Base-by-base conservation (phyloP, 2,329 filamentous ascomycete genomes). In the Herpotrichia juniperi region DNA sequence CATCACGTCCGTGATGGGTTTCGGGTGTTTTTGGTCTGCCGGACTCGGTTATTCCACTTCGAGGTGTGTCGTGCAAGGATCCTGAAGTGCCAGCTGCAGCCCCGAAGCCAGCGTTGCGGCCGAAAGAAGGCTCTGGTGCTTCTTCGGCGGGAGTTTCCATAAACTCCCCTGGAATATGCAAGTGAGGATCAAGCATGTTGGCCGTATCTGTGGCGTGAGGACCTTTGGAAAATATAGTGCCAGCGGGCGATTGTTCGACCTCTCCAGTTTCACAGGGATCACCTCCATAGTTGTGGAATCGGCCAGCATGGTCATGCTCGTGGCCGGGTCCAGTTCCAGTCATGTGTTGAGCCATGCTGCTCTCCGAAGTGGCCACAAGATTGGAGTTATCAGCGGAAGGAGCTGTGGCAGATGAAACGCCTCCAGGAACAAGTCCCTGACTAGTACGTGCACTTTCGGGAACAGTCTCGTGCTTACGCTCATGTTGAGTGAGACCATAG, bases 131-230 rank as follows among this genome's bases (percentile, higher is more conserved):
- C n/a, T 60, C 57, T 42, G 58, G 46, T 16, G 55, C 48, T 42
- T 70, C 66, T 4, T 67, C 66, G 7, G 60, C 51, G 12, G 69
- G 67, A 1, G 70, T 72, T n/a, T 58, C 59, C 2, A 68, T 66
- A 28, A 65, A 73, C 17, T 64, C 68, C 16, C 72, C 71, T 11
- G 72, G 70, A 30, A 73, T 59, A 39, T 72, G 69, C 8, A 68
- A 58, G 26, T 59, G 59, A 8, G 75, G 74, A 46, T 74, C 74
- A 24, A 16, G 74, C 62, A 28, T 47, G 49, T 71, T 70, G 1
- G 63, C 68, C 2, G 62, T 67, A 48, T 57, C 66, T 48, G 56
- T 74, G 21, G 48, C 32, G 50, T 72, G 68, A n/a, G 67, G 67
- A 7, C 69, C 67, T 6, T 49, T 39, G 14, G 54, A 57, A 39